phyloP scores from a whole-genome alignment of 2,329 filamentous ascomycete genomes.

The Zymoseptoria pseudotritici region DNA sequence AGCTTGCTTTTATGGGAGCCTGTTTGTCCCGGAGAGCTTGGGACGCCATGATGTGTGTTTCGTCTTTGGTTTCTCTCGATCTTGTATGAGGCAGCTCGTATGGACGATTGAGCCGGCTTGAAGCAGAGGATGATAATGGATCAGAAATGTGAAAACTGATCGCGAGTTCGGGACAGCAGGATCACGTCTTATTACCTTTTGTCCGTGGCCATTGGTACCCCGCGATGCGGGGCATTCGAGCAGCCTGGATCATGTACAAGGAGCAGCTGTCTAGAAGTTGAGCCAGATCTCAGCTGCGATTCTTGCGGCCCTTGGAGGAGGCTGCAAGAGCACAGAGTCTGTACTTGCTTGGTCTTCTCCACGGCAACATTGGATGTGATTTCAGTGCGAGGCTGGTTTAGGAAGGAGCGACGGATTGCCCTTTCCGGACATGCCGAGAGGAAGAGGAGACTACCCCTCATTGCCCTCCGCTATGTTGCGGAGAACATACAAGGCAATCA shows the following conservation, averaged over 20 bases:
- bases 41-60: conserved; percentile 12
- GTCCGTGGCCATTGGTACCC: neutral
- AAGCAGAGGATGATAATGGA: neutral
- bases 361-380: neutral
- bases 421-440: neutral
- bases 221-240: neutral
- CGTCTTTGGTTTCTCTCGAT: neutral
- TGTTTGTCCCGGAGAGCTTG: conserved; percentile 40
- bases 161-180: neutral
- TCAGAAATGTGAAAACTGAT: neutral
- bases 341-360: neutral
- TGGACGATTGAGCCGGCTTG: neutral
- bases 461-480: neutral
- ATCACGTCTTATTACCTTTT: neutral
- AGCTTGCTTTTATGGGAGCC: conserved; percentile 42
- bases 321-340: neutral
- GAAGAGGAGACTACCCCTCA: neutral
- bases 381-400: neutral
- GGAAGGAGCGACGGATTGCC: neutral
- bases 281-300: neutral
- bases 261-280: neutral
- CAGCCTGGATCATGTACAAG: neutral
- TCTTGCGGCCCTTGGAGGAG: neutral
- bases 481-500: neutral
- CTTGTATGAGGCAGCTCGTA: no score